A percentile compares a stretch with the other conserved stretches of the same genome.
phyloP scores from a whole-genome alignment of 306 rosid genomes.

The Astragalus membranaceus region DNA sequence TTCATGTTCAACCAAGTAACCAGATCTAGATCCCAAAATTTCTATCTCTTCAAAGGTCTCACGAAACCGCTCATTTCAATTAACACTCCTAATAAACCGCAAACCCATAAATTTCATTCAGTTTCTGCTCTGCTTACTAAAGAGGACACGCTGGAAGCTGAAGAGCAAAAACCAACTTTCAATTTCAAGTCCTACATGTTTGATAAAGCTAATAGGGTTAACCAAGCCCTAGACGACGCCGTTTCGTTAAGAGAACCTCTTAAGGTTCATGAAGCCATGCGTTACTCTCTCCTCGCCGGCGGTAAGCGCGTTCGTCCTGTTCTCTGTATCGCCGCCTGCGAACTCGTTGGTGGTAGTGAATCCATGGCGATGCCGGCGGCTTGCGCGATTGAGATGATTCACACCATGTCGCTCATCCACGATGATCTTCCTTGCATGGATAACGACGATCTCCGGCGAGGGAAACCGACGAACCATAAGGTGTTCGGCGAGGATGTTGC shows the following conservation, averaged over 20 bases:
- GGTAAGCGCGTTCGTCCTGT: constrained; percentile 75
- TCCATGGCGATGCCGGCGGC: constrained; percentile 70
- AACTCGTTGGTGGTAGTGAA: constrained; percentile 63
- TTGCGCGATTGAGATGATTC: constrained; percentile 83
- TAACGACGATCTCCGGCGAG: constrained; percentile 87
- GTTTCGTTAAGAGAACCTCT: constrained; percentile 45
- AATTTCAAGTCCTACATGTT: constrained; percentile 57
- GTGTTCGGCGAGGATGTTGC: constrained; percentile 82
- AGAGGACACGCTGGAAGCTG: constrained; percentile 27
- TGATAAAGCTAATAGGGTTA: constrained; percentile 38
- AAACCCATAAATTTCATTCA: not conserved
- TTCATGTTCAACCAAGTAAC: constrained; percentile 31
- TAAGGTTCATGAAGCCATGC: constrained; percentile 70
- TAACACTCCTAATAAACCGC: not conserved
- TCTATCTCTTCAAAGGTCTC: constrained; percentile 18
- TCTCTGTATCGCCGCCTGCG: constrained; percentile 74
- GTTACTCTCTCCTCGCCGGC: constrained; percentile 83
- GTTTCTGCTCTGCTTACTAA: constrained; percentile 48
- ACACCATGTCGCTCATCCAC: constrained; percentile 87
- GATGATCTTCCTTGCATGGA: constrained; percentile 90
- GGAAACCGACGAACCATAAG: constrained; percentile 75
- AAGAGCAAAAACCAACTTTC: constrained; percentile 27
- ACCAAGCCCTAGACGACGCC: constrained; percentile 53
- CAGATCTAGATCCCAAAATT: constrained; percentile 42
- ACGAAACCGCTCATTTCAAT: constrained; percentile 21